A percentile compares a stretch with the other conserved stretches of the same genome.
phyloP scores from a whole-genome alignment of 2,329 filamentous ascomycete genomes.

The Boeremia exigua region DNA sequence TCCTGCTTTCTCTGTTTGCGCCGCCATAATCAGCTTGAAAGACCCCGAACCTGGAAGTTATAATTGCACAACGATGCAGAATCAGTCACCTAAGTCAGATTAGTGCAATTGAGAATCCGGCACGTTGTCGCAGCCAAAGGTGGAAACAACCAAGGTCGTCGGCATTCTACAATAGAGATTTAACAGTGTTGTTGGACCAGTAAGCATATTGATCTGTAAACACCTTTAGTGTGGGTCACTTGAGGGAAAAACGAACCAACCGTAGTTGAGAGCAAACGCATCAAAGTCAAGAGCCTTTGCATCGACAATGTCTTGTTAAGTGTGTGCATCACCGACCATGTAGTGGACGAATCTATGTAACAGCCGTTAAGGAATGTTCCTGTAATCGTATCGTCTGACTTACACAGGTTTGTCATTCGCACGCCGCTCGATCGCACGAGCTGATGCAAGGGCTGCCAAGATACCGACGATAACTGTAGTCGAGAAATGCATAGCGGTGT shows the following conservation, averaged over 20 bases:
- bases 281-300: conserved; percentile 41
- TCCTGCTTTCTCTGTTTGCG: too few species aligned
- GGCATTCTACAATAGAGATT: conserved; percentile 39
- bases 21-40: background rate
- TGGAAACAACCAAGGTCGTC: conserved; percentile 42
- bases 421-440: background rate
- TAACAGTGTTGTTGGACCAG: conserved; percentile 38
- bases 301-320: conserved; percentile 34
- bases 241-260: conserved; percentile 9
- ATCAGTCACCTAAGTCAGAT: background rate
- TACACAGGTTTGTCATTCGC: conserved; percentile 7
- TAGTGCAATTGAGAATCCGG: conserved; percentile 17
- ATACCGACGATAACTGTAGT: background rate
- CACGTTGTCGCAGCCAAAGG: conserved; percentile 38
- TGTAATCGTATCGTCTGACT: background rate
- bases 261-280: conserved; percentile 45
- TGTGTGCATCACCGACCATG: conserved; percentile 34
- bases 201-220: conserved; percentile 14
- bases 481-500: background rate
- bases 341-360: conserved; percentile 24
- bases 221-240: background rate
- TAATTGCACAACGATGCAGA: conserved; percentile 7
- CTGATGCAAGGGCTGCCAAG: background rate
- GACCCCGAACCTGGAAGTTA: conserved; percentile 6
- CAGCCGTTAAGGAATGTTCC: too few species aligned